Evolutionary conservation across 2,329 filamentous ascomycete genomes (phyloP), one percentile per base, ranked within the genome.

Genomic region (Chaetomiaceae sp.): DNA sequence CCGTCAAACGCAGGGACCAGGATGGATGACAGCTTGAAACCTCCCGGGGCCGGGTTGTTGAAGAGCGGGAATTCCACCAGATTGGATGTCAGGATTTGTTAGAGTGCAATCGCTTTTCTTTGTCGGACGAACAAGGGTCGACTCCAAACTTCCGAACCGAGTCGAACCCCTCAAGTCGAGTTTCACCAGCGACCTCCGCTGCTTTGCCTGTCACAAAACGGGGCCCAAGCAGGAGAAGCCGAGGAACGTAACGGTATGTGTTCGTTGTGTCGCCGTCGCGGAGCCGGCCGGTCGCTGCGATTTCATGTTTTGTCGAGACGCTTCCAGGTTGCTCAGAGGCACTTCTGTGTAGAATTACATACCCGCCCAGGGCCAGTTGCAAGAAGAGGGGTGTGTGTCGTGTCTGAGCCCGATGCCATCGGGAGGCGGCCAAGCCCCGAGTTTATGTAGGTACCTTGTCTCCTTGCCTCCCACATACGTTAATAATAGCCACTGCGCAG

Each of bases 391-490:
- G 25, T 6, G 23, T 2, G 25, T 7, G 25, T 27, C n/a, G 25
- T n/a, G 27, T 25, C 17, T 8, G n/a, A 14, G 31, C 45, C 19
- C 19, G 17, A 31, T 9, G 37, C n/a, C 27, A 17, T 34, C 44
- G 39, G 34, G 12, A 40, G 25, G 44, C 23, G n/a, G n/a, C 25
- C 27, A 19, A n/a, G 27, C 20, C 40, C 39, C 20, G 5, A 45
- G 40, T 44, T 35, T 45, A 45, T 27, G 33, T 48, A 48, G 9
- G 30, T 35, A 42, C 20, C n/a, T 4, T 37, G 10, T n/a, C n/a
- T n/a, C n/a, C n/a, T n/a, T n/a, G n/a, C n/a, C n/a, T n/a, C n/a
- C n/a, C n/a, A n/a, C n/a, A n/a, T n/a, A n/a, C n/a, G n/a, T n/a
- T n/a, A n/a, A n/a, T n/a, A n/a, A n/a, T n/a, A n/a, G n/a, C n/a